Conservation (phyloP, 73 alveolate species). For the Stentor coeruleus region DNA sequence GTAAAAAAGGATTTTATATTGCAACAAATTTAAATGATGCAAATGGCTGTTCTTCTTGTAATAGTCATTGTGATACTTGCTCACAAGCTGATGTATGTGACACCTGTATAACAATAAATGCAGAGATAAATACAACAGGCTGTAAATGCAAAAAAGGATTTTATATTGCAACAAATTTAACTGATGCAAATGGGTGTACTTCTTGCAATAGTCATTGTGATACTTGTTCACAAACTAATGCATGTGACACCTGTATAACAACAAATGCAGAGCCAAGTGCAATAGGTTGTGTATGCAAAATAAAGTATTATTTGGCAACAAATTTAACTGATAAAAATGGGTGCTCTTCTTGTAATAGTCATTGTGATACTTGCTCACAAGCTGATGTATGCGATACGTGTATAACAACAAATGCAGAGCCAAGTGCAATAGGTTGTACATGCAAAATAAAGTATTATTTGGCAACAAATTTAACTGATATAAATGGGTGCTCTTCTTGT, state of each 20-base stretch:
- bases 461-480: too few relatives aligned
- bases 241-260: neutral
- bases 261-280: neutral
- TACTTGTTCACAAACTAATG: neutral
- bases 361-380: neutral
- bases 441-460: neutral
- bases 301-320: neutral
- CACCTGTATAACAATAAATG: neutral
- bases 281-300: neutral
- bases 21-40: neutral
- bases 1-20: neutral
- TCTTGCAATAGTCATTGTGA: neutral
- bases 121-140: neutral
- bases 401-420: neutral
- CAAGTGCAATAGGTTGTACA: neutral
- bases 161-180: neutral
- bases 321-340: too few relatives aligned
- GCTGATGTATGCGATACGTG: neutral
- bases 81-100: neutral
- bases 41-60: neutral
- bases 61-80: neutral
- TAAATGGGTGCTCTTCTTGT: too few relatives aligned
- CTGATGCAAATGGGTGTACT: neutral
- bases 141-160: neutral
- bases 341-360: neutral